Percentiles rank a stretch among this genome's conserved stretches.
Evolutionary conservation across 352 stramenopile species (phyloP).

Genomic region (Pilasporangium apinafurcum): DNA sequence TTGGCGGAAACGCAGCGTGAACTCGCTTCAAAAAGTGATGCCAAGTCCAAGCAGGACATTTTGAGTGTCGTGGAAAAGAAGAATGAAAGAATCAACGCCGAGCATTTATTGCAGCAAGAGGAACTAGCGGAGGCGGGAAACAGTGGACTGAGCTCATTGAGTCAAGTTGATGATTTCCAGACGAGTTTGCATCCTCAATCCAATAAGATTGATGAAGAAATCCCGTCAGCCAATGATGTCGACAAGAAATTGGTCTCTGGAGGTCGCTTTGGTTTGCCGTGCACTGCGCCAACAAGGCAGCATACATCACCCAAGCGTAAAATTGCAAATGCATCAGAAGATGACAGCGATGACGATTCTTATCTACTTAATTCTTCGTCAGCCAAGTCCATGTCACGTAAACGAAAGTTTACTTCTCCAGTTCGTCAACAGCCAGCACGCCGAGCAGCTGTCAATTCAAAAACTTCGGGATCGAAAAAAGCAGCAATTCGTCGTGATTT

Average conservation of each 20-base stretch:
- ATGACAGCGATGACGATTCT: slow-evolving; percentile 10
- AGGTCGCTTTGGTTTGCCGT: slow-evolving; percentile 16
- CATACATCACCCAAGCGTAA: background rate
- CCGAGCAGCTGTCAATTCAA: background rate
- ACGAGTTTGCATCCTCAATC: slow-evolving; percentile 15
- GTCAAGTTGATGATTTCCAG: slow-evolving; percentile 3
- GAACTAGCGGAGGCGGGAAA: slow-evolving; percentile 22
- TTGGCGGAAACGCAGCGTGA: slow-evolving; percentile 71
- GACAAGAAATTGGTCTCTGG: slow-evolving; percentile 13
- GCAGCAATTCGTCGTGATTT: slow-evolving; percentile 6
- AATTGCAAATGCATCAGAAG: background rate
- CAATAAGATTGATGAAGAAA: background rate
- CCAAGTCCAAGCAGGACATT: slow-evolving; percentile 60
- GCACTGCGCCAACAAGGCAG: background rate
- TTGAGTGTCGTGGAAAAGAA: slow-evolving; percentile 61
- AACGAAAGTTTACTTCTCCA: no score
- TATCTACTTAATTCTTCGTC: slow-evolving; percentile 3
- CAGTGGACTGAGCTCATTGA: background rate
- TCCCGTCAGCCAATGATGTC: slow-evolving; percentile 9
- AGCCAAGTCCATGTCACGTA: no score
- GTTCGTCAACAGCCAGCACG: no score
- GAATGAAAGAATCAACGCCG: slow-evolving; percentile 45
- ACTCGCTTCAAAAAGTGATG: slow-evolving; percentile 31
- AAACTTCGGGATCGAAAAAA: slow-evolving; percentile 4
- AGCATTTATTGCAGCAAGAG: slow-evolving; percentile 43